Base-by-base conservation (phyloP, 495 filamentous ascomycete genomes). In the Talaromyces trachyspermus region DNA sequence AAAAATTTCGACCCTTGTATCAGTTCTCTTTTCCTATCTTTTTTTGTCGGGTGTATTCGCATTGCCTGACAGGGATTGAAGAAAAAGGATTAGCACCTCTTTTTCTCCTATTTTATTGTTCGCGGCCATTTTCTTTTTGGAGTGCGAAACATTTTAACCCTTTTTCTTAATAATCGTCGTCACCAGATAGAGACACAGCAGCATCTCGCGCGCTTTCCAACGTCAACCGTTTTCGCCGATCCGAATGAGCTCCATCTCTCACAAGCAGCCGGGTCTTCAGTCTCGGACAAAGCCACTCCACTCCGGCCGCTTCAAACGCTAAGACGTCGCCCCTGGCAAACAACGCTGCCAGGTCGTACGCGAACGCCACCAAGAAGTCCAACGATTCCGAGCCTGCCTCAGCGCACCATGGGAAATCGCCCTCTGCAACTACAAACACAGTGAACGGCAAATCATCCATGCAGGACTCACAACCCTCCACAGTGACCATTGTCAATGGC, bases 361-460 rank as follows among this genome's bases (percentile, higher is more conserved):
- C 80, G 59, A 76, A 63, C 74, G 85, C 87, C 70, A 83, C 81
- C 59, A 89, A 89, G 74, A 91, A 86, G 77, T 76, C 82, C 67
- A 79, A 83, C 68, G 84, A 83, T 74, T 74, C 80, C 60, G 81
- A 83, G 71, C 79, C 85, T 53, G 64, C 71, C 52, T 9, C 48
- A 57, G 75, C 78, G 58, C 79, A 89, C 65, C 83, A 92, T 94
- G 88, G 83, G 64, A 92, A 92, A 70, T 74, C 81, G 67, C 73
- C 74, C 55, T 81, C 84, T 40, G 74, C 78, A 57, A 83, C 86
- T 71, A 25, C 15, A 42, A 35, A 35, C 22, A 78, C 86, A 60
- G 77, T 91, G 77, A 95, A 91, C 75, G 86, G 86, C 76, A 81
- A 84, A 68, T 78, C 76, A 68, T 78, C 77, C 67, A 83, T 89